Evolutionary conservation across 1,284 basidiomycete species (phyloP).

Genomic region (Jaminaea rosea): DNA sequence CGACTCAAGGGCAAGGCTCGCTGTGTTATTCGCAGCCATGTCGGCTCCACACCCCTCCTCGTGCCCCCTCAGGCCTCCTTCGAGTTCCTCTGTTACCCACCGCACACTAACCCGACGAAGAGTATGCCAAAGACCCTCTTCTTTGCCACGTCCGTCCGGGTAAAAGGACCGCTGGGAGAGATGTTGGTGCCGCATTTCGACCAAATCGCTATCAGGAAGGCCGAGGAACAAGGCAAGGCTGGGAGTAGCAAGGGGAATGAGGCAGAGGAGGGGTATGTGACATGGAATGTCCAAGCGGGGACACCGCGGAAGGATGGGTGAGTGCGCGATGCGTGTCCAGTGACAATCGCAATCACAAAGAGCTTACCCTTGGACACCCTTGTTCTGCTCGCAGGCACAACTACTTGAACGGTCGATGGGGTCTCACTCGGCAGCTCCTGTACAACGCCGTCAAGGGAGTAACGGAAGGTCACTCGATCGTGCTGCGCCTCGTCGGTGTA

Average conservation of each 20-base stretch:
- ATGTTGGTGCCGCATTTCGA: slow-evolving; percentile 34
- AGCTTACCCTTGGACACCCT: not conserved
- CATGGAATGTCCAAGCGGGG: not conserved
- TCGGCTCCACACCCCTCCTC: slow-evolving; percentile 31
- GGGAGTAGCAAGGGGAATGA: too few relatives aligned
- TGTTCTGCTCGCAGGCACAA: not conserved
- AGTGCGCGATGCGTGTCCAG: not conserved
- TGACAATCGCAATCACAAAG: not conserved
- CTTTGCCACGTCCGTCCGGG: slow-evolving; percentile 28
- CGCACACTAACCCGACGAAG: slow-evolving; percentile 35
- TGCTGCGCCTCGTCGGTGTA: slow-evolving; percentile 83
- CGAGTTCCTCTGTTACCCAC: slow-evolving; percentile 30
- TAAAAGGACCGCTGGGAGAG: slow-evolving; percentile 34
- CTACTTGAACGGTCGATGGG: slow-evolving; percentile 63
- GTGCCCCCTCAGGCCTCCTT: slow-evolving; percentile 24
- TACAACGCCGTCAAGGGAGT: slow-evolving; percentile 83
- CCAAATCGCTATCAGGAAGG: slow-evolving; percentile 18
- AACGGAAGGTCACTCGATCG: slow-evolving; percentile 72
- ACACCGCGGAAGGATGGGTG: not conserved
- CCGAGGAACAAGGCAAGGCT: not conserved
- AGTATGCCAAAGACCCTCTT: slow-evolving; percentile 25
- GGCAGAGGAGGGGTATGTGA: not conserved
- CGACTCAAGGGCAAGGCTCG: not conserved
- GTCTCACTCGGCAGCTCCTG: slow-evolving; percentile 78
- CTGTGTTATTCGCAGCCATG: slow-evolving; percentile 24